A percentile compares a stretch with the other conserved stretches of the same genome.
Evolutionary conservation across 805 yeast species (phyloP).

Genomic region (Zygotorulaspora chibaensis): DNA sequence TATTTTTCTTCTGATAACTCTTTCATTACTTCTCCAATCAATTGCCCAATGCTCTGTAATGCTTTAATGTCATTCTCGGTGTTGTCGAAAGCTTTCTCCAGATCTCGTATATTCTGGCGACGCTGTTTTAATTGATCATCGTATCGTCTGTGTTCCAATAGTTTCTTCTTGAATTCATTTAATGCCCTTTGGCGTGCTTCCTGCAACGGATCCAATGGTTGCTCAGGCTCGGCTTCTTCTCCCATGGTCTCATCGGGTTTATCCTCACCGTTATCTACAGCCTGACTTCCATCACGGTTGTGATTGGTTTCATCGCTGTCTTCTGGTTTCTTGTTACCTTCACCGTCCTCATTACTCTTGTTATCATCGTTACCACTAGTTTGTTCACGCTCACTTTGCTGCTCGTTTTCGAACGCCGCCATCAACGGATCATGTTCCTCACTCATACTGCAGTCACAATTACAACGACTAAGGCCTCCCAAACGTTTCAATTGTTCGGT

Average conservation of each 20-base stretch:
- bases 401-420: slow-evolving; percentile 47
- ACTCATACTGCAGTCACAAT: slow-evolving; percentile 38
- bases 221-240: slow-evolving; percentile 26
- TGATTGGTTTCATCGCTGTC: neutral
- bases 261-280: slow-evolving; percentile 12
- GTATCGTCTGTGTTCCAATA: slow-evolving; percentile 91
- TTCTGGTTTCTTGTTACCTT: slow-evolving; percentile 1
- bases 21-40: slow-evolving; percentile 94
- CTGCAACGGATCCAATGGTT: slow-evolving; percentile 54
- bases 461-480: neutral
- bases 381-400: slow-evolving; percentile 7
- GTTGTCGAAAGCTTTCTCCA: slow-evolving; percentile 80
- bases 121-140: slow-evolving; percentile 84
- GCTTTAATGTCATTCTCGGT: slow-evolving; percentile 98
- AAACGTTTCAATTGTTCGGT: neutral
- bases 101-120: slow-evolving; percentile 74
- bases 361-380: slow-evolving; percentile 2
- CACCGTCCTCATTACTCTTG: slow-evolving; percentile 12
- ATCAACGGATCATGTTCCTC: slow-evolving; percentile 75
- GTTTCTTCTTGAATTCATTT: slow-evolving; percentile 72
- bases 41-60: slow-evolving; percentile 92
- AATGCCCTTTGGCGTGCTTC: slow-evolving; percentile 65
- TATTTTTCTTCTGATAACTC: slow-evolving; percentile 91
- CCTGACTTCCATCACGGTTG: slow-evolving; percentile 6
- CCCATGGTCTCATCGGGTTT: slow-evolving; percentile 25